phyloP scores from a whole-genome alignment of 2,329 filamentous ascomycete genomes.

The Onygenales sp. region DNA sequence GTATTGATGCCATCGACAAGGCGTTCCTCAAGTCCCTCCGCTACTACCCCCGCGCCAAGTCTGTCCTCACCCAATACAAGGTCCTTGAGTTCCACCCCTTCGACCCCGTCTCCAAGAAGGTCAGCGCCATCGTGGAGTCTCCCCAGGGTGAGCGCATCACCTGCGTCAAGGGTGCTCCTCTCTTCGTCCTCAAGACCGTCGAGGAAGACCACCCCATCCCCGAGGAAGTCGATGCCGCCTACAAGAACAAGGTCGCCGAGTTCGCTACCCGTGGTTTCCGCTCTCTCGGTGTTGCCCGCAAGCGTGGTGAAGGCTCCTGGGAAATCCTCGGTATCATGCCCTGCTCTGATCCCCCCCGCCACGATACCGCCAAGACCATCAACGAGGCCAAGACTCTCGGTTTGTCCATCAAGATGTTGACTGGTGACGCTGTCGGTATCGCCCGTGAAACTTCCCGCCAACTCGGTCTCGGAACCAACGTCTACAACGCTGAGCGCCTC shows the following conservation, averaged over 20 bases:
- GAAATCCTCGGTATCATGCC: slow-evolving; percentile 94
- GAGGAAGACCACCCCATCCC: slow-evolving; percentile 75
- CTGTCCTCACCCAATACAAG: slow-evolving; percentile 71
- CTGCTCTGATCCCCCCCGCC: slow-evolving; percentile 81
- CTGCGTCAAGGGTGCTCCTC: slow-evolving; percentile 85
- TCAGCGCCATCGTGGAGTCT: slow-evolving; percentile 72
- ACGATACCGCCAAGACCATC: slow-evolving; percentile 84
- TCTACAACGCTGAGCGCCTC: slow-evolving; percentile 88
- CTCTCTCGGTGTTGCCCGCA: slow-evolving; percentile 85
- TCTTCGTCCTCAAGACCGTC: slow-evolving; percentile 79
- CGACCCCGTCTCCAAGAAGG: slow-evolving; percentile 90
- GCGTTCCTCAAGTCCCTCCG: slow-evolving; percentile 81
- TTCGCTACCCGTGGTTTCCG: slow-evolving; percentile 90
- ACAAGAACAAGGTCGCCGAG: slow-evolving; percentile 87
- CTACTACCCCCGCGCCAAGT: slow-evolving; percentile 74
- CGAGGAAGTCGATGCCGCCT: slow-evolving; percentile 66
- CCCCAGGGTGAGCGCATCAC: slow-evolving; percentile 74
- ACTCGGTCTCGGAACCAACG: slow-evolving; percentile 83
- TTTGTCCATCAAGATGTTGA: slow-evolving; percentile 92
- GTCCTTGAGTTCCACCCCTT: slow-evolving; percentile 80
- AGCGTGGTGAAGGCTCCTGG: slow-evolving; percentile 72
- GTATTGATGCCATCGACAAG: slow-evolving; percentile 91
- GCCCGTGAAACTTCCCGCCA: slow-evolving; percentile 85
- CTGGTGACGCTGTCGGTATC: slow-evolving; percentile 88
- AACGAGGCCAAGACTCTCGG: slow-evolving; percentile 80